phyloP scores from a whole-genome alignment of 2,329 filamentous ascomycete genomes.

The Grosmannia serpens region DNA sequence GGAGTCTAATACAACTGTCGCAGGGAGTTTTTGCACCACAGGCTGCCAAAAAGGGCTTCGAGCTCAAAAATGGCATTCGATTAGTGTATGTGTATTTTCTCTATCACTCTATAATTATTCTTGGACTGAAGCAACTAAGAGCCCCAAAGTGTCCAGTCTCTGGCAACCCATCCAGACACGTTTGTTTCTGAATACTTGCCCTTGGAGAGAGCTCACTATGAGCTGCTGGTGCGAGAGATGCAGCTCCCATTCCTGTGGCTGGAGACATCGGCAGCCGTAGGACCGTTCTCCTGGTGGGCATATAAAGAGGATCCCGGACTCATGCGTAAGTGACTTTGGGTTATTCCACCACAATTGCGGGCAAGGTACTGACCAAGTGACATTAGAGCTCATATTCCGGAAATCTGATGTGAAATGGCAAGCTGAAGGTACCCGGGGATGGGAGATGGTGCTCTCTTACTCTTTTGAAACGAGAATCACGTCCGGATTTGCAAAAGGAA shows the following conservation, averaged over 20 bases:
- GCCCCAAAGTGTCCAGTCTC: neutral
- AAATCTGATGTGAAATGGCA: slow-evolving; percentile 22
- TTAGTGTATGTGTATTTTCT: slow-evolving; percentile 8
- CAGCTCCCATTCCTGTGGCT: slow-evolving; percentile 18
- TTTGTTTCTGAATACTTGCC: slow-evolving; percentile 18
- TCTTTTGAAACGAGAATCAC: slow-evolving; percentile 18
- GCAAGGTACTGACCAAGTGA: neutral
- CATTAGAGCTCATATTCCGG: slow-evolving; percentile 22
- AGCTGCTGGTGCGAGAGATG: slow-evolving; percentile 16
- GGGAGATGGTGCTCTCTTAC: slow-evolving; percentile 22
- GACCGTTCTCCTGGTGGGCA: slow-evolving; percentile 24
- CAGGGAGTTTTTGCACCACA: slow-evolving; percentile 8
- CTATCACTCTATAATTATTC: neutral
- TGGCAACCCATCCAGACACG: slow-evolving; percentile 13
- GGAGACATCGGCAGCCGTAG: slow-evolving; percentile 20
- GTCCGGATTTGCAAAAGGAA: slow-evolving; percentile 22
- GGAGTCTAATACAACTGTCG: too few relatives aligned
- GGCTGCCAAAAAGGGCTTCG: neutral
- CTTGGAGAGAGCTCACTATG: slow-evolving; percentile 14
- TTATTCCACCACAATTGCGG: neutral
- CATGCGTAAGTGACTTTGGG: slow-evolving; percentile 15
- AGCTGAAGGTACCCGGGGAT: slow-evolving; percentile 19
- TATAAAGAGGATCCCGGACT: slow-evolving; percentile 15
- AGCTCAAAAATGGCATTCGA: slow-evolving; percentile 6
- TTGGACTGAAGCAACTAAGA: too few relatives aligned